Evolutionary conservation across 106 monocot genomes (phyloP).

Genomic region (Dendrobium chrysotoxum): DNA sequence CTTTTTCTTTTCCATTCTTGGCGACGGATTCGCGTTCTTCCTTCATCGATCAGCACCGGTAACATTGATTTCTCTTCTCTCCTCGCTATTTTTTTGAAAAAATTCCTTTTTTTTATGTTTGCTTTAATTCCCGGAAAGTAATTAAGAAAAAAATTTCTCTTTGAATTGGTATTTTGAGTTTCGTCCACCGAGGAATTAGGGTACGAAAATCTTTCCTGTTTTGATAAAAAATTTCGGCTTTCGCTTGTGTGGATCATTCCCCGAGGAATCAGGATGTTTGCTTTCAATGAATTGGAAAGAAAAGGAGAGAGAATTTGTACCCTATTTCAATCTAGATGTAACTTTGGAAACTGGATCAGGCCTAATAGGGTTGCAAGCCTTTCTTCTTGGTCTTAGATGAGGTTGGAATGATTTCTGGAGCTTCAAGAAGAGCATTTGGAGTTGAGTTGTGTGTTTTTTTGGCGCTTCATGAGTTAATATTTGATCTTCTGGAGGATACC

Average conservation of each 20-base stretch:
- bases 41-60: background rate
- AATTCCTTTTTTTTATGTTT: background rate
- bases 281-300: background rate
- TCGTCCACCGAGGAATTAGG: background rate
- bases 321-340: background rate
- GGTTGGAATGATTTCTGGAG: background rate
- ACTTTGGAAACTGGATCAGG: background rate
- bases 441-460: too few species aligned
- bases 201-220: background rate
- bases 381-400: background rate
- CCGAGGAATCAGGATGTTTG: background rate
- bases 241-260: background rate
- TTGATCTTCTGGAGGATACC: too few species aligned
- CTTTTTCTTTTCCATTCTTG: background rate
- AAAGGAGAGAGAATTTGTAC: background rate
- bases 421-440: background rate
- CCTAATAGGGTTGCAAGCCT: background rate
- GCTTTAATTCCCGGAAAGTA: background rate
- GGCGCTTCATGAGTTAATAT: too few species aligned
- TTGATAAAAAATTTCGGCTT: background rate
- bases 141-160: background rate
- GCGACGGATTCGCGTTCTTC: background rate
- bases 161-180: background rate
- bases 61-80: background rate
- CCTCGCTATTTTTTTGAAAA: background rate